Conservation (phyloP, 345 rosid species). For the Lenwebbia sp. region DNA sequence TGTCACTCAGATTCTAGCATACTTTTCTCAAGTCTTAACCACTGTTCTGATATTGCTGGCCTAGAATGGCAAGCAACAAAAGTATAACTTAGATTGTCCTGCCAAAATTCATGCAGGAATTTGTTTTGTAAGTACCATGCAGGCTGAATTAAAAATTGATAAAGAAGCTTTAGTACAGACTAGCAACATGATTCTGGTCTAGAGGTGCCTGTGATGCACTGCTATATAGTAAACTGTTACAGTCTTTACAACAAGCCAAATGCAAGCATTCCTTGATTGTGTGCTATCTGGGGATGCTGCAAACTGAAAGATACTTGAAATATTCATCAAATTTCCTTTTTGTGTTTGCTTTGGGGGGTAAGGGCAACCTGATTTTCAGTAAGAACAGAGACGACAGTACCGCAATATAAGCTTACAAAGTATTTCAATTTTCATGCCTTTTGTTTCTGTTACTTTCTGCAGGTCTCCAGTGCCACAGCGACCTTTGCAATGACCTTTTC, state of each 20-base stretch:
- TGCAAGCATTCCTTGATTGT: not conserved
- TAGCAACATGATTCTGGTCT: not conserved
- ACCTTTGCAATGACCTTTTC: conserved; percentile 87
- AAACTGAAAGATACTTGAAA: not conserved
- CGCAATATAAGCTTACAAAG: not conserved
- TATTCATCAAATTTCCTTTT: not conserved
- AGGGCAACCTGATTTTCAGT: not conserved
- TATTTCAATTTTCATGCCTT: not conserved
- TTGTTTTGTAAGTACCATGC: not conserved
- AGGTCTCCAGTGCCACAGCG: conserved; percentile 84
- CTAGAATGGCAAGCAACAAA: not conserved
- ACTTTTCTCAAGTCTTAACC: not conserved
- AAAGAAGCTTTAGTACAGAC: not conserved
- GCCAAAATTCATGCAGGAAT: not conserved
- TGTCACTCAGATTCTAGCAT: not conserved
- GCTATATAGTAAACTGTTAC: not conserved
- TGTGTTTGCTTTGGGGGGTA: not conserved
- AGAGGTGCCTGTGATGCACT: not conserved
- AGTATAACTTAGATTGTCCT: not conserved
- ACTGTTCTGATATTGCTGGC: not conserved
- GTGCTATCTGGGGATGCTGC: not conserved
- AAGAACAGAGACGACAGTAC: not conserved
- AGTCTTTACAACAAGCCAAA: not conserved
- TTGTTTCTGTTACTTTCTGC: not conserved
- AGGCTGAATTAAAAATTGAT: not conserved